A percentile compares a stretch with the other conserved stretches of the same genome.
These are phyloP conservation scores for Psilocybe tampanensis DNA, from an alignment of 768 basidiomycete genomes.

Conservation along the genomic window DNA sequence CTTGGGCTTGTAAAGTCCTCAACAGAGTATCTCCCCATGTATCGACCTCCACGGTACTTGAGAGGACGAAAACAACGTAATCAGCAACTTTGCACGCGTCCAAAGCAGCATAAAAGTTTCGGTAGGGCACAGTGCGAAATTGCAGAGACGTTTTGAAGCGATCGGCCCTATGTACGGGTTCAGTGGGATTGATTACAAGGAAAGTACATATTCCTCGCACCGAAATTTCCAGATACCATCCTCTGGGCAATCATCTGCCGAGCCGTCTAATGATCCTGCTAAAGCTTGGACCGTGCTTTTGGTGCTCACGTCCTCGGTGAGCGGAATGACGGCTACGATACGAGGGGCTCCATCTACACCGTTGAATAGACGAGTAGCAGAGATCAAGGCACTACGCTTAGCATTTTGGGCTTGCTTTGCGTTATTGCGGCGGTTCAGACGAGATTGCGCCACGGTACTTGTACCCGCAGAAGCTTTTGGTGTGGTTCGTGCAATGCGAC, in stretches of 20 bases:
- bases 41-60: slow-evolving; percentile 81
- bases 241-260: slow-evolving; percentile 52
- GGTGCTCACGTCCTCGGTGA: slow-evolving; percentile 67
- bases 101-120: slow-evolving; percentile 72
- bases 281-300: slow-evolving; percentile 56
- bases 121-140: slow-evolving; percentile 77
- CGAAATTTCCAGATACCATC: slow-evolving; percentile 67
- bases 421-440: slow-evolving; percentile 79
- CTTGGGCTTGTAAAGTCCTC: slow-evolving; percentile 87
- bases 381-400: slow-evolving; percentile 70
- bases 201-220: slow-evolving; percentile 40
- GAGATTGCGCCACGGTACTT: slow-evolving; percentile 64
- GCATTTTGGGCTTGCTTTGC: slow-evolving; percentile 80
- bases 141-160: slow-evolving; percentile 92
- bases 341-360: slow-evolving; percentile 81
- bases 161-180: slow-evolving; percentile 60
- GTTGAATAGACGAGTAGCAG: slow-evolving; percentile 76
- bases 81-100: slow-evolving; percentile 89
- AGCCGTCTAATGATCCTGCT: slow-evolving; percentile 58
- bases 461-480: slow-evolving; percentile 52
- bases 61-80: slow-evolving; percentile 86
- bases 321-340: slow-evolving; percentile 85
- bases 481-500: slow-evolving; percentile 56
- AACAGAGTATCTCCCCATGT: slow-evolving; percentile 86
- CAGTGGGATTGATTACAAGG: background rate